Conservation (phyloP, 371 early-diverging fungal genomes). For the Circinella umbellata region DNA sequence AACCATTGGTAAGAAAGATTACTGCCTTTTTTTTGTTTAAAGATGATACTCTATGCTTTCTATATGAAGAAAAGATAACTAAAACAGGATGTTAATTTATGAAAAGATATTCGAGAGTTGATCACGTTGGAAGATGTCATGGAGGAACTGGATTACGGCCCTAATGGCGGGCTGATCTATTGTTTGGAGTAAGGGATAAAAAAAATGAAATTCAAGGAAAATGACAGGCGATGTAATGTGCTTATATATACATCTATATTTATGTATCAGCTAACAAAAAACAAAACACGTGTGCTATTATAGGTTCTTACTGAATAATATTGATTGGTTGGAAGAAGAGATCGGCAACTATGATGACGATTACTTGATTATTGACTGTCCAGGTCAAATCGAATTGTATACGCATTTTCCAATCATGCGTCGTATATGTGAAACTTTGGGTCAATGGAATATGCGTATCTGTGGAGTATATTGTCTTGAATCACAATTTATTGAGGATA, state of each 20-base stretch:
- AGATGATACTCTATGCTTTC: background rate
- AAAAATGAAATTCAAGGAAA: no score
- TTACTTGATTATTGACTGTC: conserved; percentile 98
- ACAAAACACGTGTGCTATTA: background rate
- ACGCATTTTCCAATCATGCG: conserved; percentile 97
- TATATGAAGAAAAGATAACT: background rate
- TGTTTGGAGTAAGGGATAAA: conserved; percentile 80
- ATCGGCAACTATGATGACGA: conserved; percentile 91
- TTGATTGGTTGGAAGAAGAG: conserved; percentile 97
- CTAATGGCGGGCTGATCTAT: conserved; percentile 98
- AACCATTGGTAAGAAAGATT: conserved; percentile 62
- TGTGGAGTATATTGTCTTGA: conserved; percentile 96
- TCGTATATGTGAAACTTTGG: conserved; percentile 75
- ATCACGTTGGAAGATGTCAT: conserved; percentile 98
- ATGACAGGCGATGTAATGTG: no score
- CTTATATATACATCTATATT: background rate
- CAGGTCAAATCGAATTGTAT: conserved; percentile 99
- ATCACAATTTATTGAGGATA: conserved; percentile 93
- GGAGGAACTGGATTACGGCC: conserved; percentile 97
- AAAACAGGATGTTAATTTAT: background rate
- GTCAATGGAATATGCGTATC: conserved; percentile 70
- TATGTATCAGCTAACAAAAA: background rate
- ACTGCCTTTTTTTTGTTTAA: background rate
- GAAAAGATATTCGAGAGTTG: conserved; percentile 90
- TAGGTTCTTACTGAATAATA: conserved; percentile 87